Evolutionary conservation across 148 eudicot species (phyloP).

Genomic region (Dianthus caryophyllus): DNA sequence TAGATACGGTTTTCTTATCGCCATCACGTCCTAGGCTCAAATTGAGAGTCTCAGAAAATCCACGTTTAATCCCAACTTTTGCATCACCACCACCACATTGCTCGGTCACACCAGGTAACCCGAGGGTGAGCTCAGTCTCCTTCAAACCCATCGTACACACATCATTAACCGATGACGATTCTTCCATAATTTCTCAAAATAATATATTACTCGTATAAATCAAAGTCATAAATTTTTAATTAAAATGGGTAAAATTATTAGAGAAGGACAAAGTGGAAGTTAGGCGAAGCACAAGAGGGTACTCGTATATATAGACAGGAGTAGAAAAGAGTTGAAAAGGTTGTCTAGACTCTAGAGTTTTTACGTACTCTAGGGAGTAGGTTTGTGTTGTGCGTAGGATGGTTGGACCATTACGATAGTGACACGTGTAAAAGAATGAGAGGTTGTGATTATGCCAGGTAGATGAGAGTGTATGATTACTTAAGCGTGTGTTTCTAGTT

Average conservation of each 20-base stretch:
- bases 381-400: not conserved
- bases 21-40: constrained; percentile 18
- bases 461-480: constrained; percentile 23
- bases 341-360: too few species aligned
- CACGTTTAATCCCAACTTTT: constrained; percentile 21
- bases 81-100: not conserved
- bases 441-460: constrained; percentile 31
- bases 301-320: constrained; percentile 13
- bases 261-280: constrained; percentile 8
- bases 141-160: constrained; percentile 29
- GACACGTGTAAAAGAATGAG: constrained; percentile 28
- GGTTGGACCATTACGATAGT: not conserved
- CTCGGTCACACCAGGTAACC: constrained; percentile 40
- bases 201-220: not conserved
- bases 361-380: too few species aligned
- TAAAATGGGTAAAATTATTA: not conserved
- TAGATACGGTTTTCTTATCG: not conserved
- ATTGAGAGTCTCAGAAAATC: constrained; percentile 29
- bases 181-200: constrained; percentile 16
- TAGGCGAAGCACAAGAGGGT: not conserved
- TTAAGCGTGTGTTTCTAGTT: constrained; percentile 32
- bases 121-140: constrained; percentile 49
- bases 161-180: constrained; percentile 17
- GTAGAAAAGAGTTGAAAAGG: not conserved
- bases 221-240: not conserved